Evolutionary conservation across 2,329 filamentous ascomycete genomes (phyloP).

Genomic region (Cercospora sojina): DNA sequence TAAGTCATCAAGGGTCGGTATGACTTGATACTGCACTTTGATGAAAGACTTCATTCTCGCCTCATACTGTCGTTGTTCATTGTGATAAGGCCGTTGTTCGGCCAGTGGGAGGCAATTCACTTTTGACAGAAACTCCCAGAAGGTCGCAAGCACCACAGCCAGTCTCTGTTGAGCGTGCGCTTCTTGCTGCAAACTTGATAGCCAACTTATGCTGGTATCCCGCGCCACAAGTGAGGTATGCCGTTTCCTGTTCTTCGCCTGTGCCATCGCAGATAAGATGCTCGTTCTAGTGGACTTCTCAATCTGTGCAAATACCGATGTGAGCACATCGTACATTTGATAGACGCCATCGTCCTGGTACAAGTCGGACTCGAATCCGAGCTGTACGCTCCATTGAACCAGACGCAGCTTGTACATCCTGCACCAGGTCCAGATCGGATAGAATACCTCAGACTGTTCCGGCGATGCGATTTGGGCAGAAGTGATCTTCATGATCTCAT

Average conservation of each 20-base stretch:
- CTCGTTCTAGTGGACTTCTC: not conserved
- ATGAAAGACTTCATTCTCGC: conserved; percentile 84
- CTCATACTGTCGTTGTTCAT: conserved; percentile 69
- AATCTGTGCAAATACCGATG: conserved; percentile 9
- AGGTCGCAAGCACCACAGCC: conserved; percentile 40
- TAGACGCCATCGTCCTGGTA: conserved; percentile 83
- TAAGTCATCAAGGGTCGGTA: conserved; percentile 58
- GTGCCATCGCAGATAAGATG: not conserved
- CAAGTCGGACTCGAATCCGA: conserved; percentile 90
- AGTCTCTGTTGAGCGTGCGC: conserved; percentile 24
- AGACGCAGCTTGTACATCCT: conserved; percentile 87
- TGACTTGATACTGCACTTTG: conserved; percentile 61
- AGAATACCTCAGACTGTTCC: conserved; percentile 46
- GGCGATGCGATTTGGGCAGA: not conserved
- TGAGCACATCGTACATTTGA: conserved; percentile 71
- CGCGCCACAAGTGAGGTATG: not conserved
- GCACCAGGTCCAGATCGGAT: conserved; percentile 81
- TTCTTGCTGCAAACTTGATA: conserved; percentile 3
- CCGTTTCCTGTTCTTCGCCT: conserved; percentile 1
- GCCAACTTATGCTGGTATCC: not conserved
- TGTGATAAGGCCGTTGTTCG: conserved; percentile 58
- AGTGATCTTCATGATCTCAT: conserved; percentile 9
- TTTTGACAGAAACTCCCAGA: conserved; percentile 67
- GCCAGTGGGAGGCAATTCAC: conserved; percentile 55
- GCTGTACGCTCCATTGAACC: conserved; percentile 82